These are phyloP conservation scores for Apiospora hydei DNA, from an alignment of 2,329 filamentous ascomycete genomes.

Conservation along the genomic window DNA sequence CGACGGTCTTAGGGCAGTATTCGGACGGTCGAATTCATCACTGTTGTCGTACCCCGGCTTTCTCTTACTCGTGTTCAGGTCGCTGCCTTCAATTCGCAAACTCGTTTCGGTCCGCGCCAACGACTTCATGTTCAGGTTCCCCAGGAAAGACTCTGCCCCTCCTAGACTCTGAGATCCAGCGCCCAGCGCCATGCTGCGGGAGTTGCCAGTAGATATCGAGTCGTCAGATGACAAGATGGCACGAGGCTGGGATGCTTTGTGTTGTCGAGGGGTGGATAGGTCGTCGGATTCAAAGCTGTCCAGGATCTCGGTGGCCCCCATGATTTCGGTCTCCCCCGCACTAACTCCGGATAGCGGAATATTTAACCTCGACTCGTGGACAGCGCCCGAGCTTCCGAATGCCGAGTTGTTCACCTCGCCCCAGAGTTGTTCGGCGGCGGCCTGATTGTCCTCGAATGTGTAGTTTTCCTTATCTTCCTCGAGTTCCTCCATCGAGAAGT, in stretches of 20 bases:
- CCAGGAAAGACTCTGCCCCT: conserved; percentile 54
- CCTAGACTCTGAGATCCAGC: conserved; percentile 61
- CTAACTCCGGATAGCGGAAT: conserved; percentile 48
- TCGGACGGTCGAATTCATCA: conserved; percentile 54
- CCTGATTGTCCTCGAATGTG: conserved; percentile 64
- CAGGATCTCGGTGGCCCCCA: conserved; percentile 49
- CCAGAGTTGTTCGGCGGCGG: conserved; percentile 54
- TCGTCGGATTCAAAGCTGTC: conserved; percentile 58
- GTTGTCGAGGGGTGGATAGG: conserved; percentile 43
- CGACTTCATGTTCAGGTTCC: conserved; percentile 53
- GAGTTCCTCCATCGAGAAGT: conserved; percentile 57
- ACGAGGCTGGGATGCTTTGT: conserved; percentile 35
- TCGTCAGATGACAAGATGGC: conserved; percentile 24
- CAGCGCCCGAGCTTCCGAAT: conserved; percentile 60
- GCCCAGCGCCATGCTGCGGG: conserved; percentile 39
- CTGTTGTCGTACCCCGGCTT: conserved; percentile 60
- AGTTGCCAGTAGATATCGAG: conserved; percentile 32
- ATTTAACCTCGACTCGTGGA: conserved; percentile 57
- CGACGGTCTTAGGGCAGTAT: conserved; percentile 50
- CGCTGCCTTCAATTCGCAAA: conserved; percentile 33
- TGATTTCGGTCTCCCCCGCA: conserved; percentile 45
- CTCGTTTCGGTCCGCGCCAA: conserved; percentile 35
- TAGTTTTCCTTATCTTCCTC: conserved; percentile 84
- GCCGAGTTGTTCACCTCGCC: conserved; percentile 63
- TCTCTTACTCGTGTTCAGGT: conserved; percentile 62